phyloP scores from a whole-genome alignment of 768 basidiomycete genomes.

The Lactarius tabidus region DNA sequence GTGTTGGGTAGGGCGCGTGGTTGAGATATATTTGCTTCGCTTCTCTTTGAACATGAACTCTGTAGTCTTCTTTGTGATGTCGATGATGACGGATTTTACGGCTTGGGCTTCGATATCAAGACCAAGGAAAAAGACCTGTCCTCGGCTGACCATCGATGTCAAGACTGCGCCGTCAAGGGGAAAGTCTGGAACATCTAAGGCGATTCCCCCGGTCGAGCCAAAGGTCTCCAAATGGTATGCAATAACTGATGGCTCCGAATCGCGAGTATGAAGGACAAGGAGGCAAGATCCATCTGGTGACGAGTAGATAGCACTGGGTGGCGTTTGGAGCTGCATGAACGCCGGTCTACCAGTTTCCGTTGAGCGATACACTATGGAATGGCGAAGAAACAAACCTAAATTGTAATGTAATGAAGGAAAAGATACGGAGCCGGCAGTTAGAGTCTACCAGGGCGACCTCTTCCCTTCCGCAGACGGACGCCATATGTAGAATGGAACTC shows the following conservation, averaged over 20 bases:
- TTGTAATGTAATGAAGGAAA: slow-evolving; percentile 49
- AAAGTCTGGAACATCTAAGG: slow-evolving; percentile 33
- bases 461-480: slow-evolving; percentile 47
- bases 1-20: slow-evolving; percentile 32
- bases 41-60: slow-evolving; percentile 53
- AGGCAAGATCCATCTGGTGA: slow-evolving; percentile 56
- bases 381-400: slow-evolving; percentile 40
- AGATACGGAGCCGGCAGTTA: slow-evolving; percentile 41
- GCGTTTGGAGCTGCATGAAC: slow-evolving; percentile 35
- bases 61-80: slow-evolving; percentile 52
- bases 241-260: slow-evolving; percentile 26
- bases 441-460: slow-evolving; percentile 52
- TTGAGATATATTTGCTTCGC: slow-evolving; percentile 28
- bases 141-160: slow-evolving; percentile 45
- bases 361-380: background rate
- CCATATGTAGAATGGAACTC: slow-evolving; percentile 33
- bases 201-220: slow-evolving; percentile 45
- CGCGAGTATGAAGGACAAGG: slow-evolving; percentile 32
- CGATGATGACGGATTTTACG: slow-evolving; percentile 44
- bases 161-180: slow-evolving; percentile 30
- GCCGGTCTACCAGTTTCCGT: slow-evolving; percentile 38
- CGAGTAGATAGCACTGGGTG: slow-evolving; percentile 37
- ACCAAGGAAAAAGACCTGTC: slow-evolving; percentile 40
- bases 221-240: slow-evolving; percentile 57
- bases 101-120: slow-evolving; percentile 35